phyloP scores from a whole-genome alignment of 2,329 filamentous ascomycete genomes.

The Phyllosticta citrichinensis region DNA sequence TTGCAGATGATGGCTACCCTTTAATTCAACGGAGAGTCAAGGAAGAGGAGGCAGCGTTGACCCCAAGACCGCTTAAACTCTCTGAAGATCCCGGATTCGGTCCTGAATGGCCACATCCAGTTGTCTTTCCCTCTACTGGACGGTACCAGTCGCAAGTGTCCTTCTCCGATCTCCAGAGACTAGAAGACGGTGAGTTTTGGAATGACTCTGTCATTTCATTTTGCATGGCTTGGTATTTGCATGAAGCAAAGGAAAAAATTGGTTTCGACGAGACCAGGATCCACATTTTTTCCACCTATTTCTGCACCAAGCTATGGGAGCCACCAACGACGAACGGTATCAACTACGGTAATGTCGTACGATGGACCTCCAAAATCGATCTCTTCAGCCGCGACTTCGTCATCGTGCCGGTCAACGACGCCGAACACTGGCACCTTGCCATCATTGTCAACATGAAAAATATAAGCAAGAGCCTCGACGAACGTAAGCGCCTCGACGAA shows the following conservation, averaged over 20 bases:
- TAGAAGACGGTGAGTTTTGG: slow-evolving; percentile 76
- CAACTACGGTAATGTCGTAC: slow-evolving; percentile 75
- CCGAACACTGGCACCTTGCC: slow-evolving; percentile 83
- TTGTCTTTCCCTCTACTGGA: slow-evolving; percentile 51
- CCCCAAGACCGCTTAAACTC: not conserved
- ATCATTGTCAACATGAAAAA: slow-evolving; percentile 76
- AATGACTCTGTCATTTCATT: slow-evolving; percentile 92
- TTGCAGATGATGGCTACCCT: not conserved
- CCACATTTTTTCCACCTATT: slow-evolving; percentile 89
- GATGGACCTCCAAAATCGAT: slow-evolving; percentile 81
- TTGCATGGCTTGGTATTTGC: slow-evolving; percentile 46
- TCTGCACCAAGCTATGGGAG: slow-evolving; percentile 59
- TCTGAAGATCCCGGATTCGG: slow-evolving; percentile 20
- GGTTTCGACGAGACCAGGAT: slow-evolving; percentile 48
- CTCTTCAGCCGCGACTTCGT: slow-evolving; percentile 81
- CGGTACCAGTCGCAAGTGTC: slow-evolving; percentile 57
- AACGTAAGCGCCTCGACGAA: not conserved
- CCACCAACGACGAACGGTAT: slow-evolving; percentile 37
- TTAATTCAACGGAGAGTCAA: not conserved
- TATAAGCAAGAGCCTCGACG: not conserved
- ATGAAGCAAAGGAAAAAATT: not conserved
- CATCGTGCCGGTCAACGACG: slow-evolving; percentile 83
- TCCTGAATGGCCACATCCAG: slow-evolving; percentile 30
- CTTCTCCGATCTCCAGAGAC: slow-evolving; percentile 60
- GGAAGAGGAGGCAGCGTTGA: not conserved